Base-by-base conservation (phyloP, 2,329 filamentous ascomycete species). In the Stagonosporopsis vannaccii region DNA sequence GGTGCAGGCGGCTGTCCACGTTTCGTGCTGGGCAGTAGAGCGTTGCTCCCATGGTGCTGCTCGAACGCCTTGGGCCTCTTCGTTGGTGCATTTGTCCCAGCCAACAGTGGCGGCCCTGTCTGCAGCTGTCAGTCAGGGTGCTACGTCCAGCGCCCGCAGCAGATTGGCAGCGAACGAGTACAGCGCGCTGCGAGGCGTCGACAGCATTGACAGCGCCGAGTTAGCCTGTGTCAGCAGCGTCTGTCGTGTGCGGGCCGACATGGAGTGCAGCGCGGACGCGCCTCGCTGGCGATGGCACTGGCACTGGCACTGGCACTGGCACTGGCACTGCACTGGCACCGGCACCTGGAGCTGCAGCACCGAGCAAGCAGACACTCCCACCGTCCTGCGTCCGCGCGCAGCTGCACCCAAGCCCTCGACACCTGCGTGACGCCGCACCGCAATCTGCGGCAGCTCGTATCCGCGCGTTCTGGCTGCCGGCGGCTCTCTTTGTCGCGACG, bases 181-280 rank as follows among this genome's bases (percentile, higher is more conserved):
- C 22, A 15, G 25, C 13, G 17, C 32, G 28, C 4, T 8, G 40
- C 23, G 32, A 51, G 48, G n/a, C 23, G 33, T 44, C 44, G 40
- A 44, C 49, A 45, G 48, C 49, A 22, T 30, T 30, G 51, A 48
- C 51, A 44, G 37, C 28, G 26, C 22, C n/a, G 25, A 19, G 43
- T 12, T 55, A 25, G 43, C 39, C 32, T 49, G 51, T 55, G 32
- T 49, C 51, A 55, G 51, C 30, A 39, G 45, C 44, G 30, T 42
- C 25, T 51, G 43, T 53, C 30, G 41, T 41, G 42, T 30, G 43
- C 36, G 36, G 35, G 28, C 25, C 17, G 48, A 12, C 35, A 11
- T 37, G 30, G 19, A 28, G 37, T 28, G 30, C 28, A 35, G 48
- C 20, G 36, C 30, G 23, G 49, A 32, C 32, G 42, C n/a, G 51